phyloP scores from a whole-genome alignment of 306 rosid species.

The Lathyrus tuberosus region DNA sequence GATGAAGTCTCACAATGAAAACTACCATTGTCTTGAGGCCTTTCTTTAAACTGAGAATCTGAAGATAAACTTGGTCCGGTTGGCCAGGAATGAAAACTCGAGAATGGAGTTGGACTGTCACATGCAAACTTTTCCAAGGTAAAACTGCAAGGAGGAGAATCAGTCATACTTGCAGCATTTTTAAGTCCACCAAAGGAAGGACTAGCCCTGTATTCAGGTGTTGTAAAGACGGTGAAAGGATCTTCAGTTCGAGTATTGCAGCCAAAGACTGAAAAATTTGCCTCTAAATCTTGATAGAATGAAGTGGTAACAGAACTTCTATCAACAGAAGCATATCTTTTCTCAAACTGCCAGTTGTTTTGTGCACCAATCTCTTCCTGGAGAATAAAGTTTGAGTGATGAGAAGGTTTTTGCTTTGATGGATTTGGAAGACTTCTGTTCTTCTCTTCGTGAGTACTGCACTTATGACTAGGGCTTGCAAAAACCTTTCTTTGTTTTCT shows the following conservation, averaged over 20 bases:
- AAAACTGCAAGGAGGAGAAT: constrained; percentile 56
- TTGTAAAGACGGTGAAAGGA: constrained; percentile 47
- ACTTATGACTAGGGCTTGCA: constrained; percentile 44
- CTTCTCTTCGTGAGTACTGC: constrained; percentile 43
- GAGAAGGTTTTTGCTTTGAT: constrained; percentile 50
- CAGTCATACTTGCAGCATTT: constrained; percentile 41
- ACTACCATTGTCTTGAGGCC: constrained; percentile 40
- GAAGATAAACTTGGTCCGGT: constrained; percentile 43
- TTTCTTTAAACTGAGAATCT: constrained; percentile 45
- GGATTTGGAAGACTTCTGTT: constrained; percentile 41
- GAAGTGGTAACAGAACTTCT: constrained; percentile 47
- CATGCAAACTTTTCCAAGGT: constrained; percentile 45
- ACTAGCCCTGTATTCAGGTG: constrained; percentile 46
- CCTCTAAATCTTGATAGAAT: constrained; percentile 50
- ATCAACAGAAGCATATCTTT: constrained; percentile 51
- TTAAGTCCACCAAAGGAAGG: constrained; percentile 48
- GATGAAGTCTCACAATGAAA: constrained; percentile 56
- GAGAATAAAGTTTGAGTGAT: constrained; percentile 49
- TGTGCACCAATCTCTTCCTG: constrained; percentile 49
- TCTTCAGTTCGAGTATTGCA: constrained; percentile 52
- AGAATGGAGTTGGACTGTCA: constrained; percentile 46
- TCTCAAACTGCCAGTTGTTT: constrained; percentile 52
- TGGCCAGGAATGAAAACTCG: constrained; percentile 41
- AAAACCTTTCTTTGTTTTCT: constrained; percentile 50
- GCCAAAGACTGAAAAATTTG: constrained; percentile 45